Percentiles rank a stretch among this genome's conserved stretches.
phyloP scores from a whole-genome alignment of 2,329 filamentous ascomycete genomes.

The Chaetomiaceae sp. region DNA sequence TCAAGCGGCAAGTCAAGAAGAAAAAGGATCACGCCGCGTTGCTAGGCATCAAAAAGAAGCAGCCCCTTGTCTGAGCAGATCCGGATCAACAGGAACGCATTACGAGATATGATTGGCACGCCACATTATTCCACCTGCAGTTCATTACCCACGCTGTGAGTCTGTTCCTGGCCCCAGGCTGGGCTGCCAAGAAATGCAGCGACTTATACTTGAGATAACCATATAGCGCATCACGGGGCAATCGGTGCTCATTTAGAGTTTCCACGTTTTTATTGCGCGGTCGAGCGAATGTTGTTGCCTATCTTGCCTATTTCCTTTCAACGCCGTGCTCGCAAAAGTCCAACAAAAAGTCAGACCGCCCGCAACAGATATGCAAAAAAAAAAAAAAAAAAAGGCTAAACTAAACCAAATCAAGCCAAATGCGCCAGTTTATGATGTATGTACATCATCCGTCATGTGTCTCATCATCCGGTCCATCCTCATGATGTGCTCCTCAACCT shows the following conservation, averaged over 20 bases:
- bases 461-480: conserved; percentile 1
- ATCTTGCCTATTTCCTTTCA: neutral
- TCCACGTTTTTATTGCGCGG: neutral
- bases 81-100: neutral
- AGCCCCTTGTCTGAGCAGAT: conserved; percentile 46
- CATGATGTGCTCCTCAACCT: neutral
- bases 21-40: conserved; percentile 76
- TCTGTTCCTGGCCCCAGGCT: neutral
- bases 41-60: conserved; percentile 85
- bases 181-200: neutral
- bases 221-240: neutral
- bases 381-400: no score
- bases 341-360: neutral
- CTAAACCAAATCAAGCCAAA: neutral
- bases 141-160: neutral
- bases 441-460: conserved; percentile 8
- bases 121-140: neutral
- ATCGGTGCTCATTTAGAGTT: neutral
- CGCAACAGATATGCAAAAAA: neutral
- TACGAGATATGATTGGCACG: neutral
- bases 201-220: neutral
- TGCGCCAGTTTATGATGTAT: neutral
- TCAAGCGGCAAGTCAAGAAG: conserved; percentile 74
- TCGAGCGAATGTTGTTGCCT: neutral
- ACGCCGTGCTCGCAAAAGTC: conserved; percentile 7